phyloP scores from a whole-genome alignment of 176 grass and related monocot species.

The Pontederia crassipes region DNA sequence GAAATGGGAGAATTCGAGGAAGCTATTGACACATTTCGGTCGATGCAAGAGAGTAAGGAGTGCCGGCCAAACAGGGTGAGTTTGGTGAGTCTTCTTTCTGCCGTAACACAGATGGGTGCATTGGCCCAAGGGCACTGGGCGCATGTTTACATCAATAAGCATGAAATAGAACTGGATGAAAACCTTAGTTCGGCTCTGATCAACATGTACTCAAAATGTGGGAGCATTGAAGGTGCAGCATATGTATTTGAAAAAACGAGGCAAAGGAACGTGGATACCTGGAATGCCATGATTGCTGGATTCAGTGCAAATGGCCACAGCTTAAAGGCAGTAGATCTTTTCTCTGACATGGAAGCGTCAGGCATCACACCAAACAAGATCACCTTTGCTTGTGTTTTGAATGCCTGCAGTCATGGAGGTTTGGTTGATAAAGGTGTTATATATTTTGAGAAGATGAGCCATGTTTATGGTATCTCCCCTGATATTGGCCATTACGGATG shows the following conservation, averaged over 20 bases:
- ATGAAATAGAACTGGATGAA: slow-evolving; percentile 32
- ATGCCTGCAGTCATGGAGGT: slow-evolving; percentile 56
- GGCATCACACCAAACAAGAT: slow-evolving; percentile 38
- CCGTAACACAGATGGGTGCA: slow-evolving; percentile 34
- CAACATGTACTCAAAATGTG: slow-evolving; percentile 54
- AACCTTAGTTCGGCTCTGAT: slow-evolving; percentile 46
- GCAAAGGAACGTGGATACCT: slow-evolving; percentile 30
- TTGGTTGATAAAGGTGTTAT: slow-evolving; percentile 31
- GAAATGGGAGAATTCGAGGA: slow-evolving; percentile 30
- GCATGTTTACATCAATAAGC: slow-evolving; percentile 36
- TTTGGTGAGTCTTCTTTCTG: slow-evolving; percentile 43
- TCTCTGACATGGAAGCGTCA: slow-evolving; percentile 32
- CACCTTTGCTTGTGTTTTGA: slow-evolving; percentile 43
- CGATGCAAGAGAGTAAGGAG: slow-evolving; percentile 26
- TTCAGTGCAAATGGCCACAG: slow-evolving; percentile 41
- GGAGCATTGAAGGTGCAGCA: slow-evolving; percentile 45
- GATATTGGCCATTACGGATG: slow-evolving; percentile 48
- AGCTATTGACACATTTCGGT: slow-evolving; percentile 30
- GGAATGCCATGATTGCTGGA: slow-evolving; percentile 45
- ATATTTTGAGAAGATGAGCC: slow-evolving; percentile 36
- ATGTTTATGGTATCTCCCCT: slow-evolving; percentile 31
- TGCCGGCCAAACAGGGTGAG: slow-evolving; percentile 44
- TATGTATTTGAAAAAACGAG: slow-evolving; percentile 32
- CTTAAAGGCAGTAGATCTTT: slow-evolving; percentile 36
- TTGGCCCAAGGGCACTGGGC: slow-evolving; percentile 40